These are phyloP conservation scores for Spathaspora sp. DNA, from an alignment of 805 yeast species.

Conservation along the genomic window DNA sequence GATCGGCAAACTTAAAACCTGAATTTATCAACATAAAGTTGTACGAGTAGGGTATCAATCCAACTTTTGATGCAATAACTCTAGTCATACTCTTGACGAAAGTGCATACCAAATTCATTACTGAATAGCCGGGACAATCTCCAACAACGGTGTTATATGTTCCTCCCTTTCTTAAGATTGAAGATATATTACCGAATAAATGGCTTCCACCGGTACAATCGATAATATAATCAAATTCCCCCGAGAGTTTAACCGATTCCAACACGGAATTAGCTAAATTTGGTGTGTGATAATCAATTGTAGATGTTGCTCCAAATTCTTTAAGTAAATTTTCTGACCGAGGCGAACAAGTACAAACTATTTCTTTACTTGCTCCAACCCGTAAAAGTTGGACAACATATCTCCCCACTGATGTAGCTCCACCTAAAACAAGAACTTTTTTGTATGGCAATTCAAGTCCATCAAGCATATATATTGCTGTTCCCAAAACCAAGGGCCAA, in stretches of 20 bases:
- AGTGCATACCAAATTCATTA: background rate
- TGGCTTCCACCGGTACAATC: conserved; percentile 64
- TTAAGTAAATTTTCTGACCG: conserved; percentile 42
- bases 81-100: background rate
- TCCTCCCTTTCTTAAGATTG: conserved; percentile 43
- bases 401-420: conserved; percentile 67
- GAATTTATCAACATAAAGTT: background rate
- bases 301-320: conserved; percentile 54
- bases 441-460: conserved; percentile 36
- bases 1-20: background rate
- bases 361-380: conserved; percentile 37
- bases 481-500: conserved; percentile 59
- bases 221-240: conserved; percentile 54
- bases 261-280: conserved; percentile 26
- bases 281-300: conserved; percentile 50
- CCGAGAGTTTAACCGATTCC: conserved; percentile 28
- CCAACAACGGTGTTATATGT: conserved; percentile 59
- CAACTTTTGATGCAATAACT: background rate
- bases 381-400: conserved; percentile 56
- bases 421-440: conserved; percentile 65
- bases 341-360: conserved; percentile 56
- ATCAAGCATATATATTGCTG: conserved; percentile 48
- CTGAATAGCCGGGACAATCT: conserved; percentile 27
- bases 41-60: conserved; percentile 4
- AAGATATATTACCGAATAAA: conserved; percentile 39